Evolutionary conservation across 805 yeast species (phyloP).

Genomic region (Starmerella bacillaris): DNA sequence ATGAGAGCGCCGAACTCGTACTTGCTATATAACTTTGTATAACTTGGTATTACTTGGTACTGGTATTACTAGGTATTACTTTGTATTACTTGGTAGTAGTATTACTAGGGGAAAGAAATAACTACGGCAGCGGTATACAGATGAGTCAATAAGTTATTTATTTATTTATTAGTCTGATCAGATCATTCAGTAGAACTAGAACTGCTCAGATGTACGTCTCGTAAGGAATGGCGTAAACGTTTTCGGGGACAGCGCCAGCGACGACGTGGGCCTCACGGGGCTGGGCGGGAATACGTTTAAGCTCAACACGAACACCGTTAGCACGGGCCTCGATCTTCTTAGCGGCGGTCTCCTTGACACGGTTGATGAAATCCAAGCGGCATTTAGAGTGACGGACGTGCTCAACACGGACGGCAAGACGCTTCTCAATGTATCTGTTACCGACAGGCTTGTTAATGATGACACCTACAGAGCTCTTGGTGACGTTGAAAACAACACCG

Average conservation of each 20-base stretch:
- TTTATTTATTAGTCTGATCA: too few species aligned
- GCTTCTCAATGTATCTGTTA: constrained; percentile 97
- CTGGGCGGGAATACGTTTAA: constrained; percentile 96
- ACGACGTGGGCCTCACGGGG: constrained; percentile 89
- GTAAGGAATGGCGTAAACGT: constrained; percentile 97
- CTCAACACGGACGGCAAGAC: constrained; percentile 96
- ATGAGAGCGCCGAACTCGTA: too few species aligned
- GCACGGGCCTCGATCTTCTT: constrained; percentile 87
- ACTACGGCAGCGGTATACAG: too few species aligned
- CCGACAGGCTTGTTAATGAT: constrained; percentile 97
- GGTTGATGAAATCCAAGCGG: constrained; percentile 96
- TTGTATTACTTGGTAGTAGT: too few species aligned
- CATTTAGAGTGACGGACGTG: constrained; percentile 99
- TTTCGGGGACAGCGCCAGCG: constrained; percentile 75
- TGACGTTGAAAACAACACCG: constrained; percentile 96
- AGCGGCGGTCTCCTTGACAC: constrained; percentile 95
- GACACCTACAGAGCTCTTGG: constrained; percentile 97
- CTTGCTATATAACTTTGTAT: too few species aligned
- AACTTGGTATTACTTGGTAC: too few species aligned
- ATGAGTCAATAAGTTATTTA: too few species aligned
- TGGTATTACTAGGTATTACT: too few species aligned
- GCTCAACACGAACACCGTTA: constrained; percentile 72
- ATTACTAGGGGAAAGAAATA: too few species aligned
- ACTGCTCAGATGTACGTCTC: constrained; percentile 96
- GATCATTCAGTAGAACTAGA: too few species aligned